Conservation (phyloP, 345 rosid species). For the Physaria fendleri region DNA sequence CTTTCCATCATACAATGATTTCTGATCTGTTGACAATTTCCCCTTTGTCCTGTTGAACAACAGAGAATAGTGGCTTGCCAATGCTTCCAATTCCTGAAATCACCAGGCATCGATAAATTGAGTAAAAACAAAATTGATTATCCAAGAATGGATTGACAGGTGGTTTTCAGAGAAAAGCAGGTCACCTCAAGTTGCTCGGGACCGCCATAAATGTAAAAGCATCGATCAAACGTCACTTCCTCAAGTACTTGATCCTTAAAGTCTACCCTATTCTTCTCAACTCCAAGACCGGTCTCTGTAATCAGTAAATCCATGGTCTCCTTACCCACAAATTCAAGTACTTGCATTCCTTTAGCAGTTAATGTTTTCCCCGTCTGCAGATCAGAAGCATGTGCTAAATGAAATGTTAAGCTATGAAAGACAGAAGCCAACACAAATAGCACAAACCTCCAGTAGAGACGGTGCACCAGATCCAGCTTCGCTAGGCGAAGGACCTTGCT, state of each 20-base stretch:
- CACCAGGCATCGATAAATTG: slow-evolving; percentile 14
- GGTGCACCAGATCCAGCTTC: slow-evolving; percentile 72
- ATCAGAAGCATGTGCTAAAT: slow-evolving; percentile 13
- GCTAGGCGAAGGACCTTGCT: slow-evolving; percentile 52
- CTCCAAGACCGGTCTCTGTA: slow-evolving; percentile 74
- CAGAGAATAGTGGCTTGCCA: slow-evolving; percentile 78
- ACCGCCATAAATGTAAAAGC: slow-evolving; percentile 99
- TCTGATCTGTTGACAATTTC: slow-evolving; percentile 70
- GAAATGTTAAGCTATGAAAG: not conserved
- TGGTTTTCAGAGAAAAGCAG: slow-evolving; percentile 13
- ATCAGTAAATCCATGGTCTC: slow-evolving; percentile 91
- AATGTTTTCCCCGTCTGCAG: slow-evolving; percentile 88
- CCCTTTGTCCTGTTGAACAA: slow-evolving; percentile 81
- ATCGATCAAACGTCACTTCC: slow-evolving; percentile 93
- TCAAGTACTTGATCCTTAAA: slow-evolving; percentile 70
- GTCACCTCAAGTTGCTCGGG: slow-evolving; percentile 95
- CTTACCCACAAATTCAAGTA: slow-evolving; percentile 91
- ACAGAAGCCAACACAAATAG: slow-evolving; percentile 12
- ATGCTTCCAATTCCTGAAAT: slow-evolving; percentile 87
- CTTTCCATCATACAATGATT: slow-evolving; percentile 60
- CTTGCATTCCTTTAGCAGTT: slow-evolving; percentile 92
- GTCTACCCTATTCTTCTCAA: slow-evolving; percentile 47
- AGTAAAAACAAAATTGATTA: slow-evolving; percentile 6
- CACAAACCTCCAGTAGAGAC: slow-evolving; percentile 74
- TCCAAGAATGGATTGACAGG: not conserved